Evolutionary conservation across 2,329 filamentous ascomycete genomes (phyloP).

Genomic region (Botryotinia narcissicola): DNA sequence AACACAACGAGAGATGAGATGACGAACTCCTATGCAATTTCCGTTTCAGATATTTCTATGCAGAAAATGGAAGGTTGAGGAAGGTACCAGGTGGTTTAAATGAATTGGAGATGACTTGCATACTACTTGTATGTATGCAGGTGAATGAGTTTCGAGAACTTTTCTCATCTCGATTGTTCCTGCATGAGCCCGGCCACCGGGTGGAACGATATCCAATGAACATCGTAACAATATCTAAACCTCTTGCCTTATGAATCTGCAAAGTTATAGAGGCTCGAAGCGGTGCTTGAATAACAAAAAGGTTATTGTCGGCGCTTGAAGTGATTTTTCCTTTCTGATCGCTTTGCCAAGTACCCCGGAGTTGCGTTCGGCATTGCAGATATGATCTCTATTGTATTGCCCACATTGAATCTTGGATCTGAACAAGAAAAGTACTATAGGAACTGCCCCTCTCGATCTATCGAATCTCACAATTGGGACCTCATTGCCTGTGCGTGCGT

Average conservation of each 20-base stretch:
- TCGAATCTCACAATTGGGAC: constrained; percentile 5
- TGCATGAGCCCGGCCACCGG: constrained; percentile 4
- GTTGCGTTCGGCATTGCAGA: constrained; percentile 3
- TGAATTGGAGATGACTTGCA: constrained; percentile 30
- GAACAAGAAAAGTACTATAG: background rate
- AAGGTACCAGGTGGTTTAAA: constrained; percentile 8
- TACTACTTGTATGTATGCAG: constrained; percentile 23
- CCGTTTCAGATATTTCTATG: constrained; percentile 26
- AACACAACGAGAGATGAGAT: background rate
- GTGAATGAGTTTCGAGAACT: background rate
- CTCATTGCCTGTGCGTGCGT: constrained; percentile 3
- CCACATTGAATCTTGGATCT: background rate
- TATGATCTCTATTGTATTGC: background rate
- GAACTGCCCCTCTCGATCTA: constrained; percentile 1
- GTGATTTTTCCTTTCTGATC: background rate
- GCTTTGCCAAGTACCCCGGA: constrained; percentile 1
- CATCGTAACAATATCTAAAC: background rate
- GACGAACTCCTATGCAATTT: background rate
- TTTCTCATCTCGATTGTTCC: constrained; percentile 10
- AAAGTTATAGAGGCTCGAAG: background rate
- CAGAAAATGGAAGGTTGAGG: constrained; percentile 22
- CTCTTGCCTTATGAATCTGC: background rate
- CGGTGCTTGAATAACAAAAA: background rate
- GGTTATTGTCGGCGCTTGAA: background rate
- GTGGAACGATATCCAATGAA: background rate